These are phyloP conservation scores for Sugiyamaella floridensis DNA, from an alignment of 805 yeast species.

Conservation along the genomic window DNA sequence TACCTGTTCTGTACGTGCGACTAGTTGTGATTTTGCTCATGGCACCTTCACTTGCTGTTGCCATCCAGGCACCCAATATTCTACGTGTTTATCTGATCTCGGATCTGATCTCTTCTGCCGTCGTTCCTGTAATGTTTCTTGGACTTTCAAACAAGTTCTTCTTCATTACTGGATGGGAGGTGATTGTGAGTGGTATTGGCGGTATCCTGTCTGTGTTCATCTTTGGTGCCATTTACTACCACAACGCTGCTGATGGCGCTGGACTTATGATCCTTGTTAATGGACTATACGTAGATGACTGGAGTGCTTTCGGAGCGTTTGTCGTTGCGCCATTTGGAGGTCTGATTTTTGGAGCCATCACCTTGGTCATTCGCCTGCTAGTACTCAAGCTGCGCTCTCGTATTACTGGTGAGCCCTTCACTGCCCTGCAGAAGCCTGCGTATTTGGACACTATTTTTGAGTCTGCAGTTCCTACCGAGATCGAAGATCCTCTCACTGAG, in stretches of 20 bases:
- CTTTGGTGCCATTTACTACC: slow-evolving; percentile 77
- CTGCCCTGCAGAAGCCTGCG: slow-evolving; percentile 30
- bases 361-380: slow-evolving; percentile 35
- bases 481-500: not conserved
- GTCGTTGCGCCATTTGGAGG: slow-evolving; percentile 86
- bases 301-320: slow-evolving; percentile 95
- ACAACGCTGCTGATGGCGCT: slow-evolving; percentile 68
- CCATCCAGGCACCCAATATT: slow-evolving; percentile 74
- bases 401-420: slow-evolving; percentile 33
- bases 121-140: slow-evolving; percentile 74
- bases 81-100: slow-evolving; percentile 85
- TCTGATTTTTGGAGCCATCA: slow-evolving; percentile 47
- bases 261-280: slow-evolving; percentile 51
- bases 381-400: slow-evolving; percentile 28
- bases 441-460: not conserved
- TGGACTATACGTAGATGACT: slow-evolving; percentile 74
- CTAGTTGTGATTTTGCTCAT: slow-evolving; percentile 64
- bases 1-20: slow-evolving; percentile 61
- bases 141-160: slow-evolving; percentile 65
- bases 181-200: slow-evolving; percentile 77
- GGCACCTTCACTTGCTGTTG: slow-evolving; percentile 84
- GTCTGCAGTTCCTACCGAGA: not conserved
- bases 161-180: slow-evolving; percentile 72
- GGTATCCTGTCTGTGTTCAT: slow-evolving; percentile 74
- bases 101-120: slow-evolving; percentile 79